Evolutionary conservation across 1,139 yeast genomes (phyloP).

Genomic region (Diutina ranongensis): DNA sequence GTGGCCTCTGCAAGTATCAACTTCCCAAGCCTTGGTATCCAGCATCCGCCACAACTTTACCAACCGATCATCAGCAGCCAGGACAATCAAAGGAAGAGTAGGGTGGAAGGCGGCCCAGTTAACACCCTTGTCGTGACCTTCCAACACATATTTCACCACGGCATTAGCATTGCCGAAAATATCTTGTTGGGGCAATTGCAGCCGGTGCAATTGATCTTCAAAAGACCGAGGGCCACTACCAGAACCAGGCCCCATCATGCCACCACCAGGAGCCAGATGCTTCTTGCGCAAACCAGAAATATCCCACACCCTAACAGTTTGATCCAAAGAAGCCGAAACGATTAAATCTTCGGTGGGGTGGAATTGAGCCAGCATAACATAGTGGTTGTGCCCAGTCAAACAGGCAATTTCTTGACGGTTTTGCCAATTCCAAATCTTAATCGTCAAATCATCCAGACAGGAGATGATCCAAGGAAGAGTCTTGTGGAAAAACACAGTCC

Average conservation of each 20-base stretch:
- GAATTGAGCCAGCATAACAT: slow-evolving; percentile 96
- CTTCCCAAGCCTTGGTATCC: slow-evolving; percentile 98
- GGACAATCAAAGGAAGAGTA: slow-evolving; percentile 84
- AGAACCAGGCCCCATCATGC: slow-evolving; percentile 25
- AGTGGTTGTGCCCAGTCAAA: slow-evolving; percentile 95
- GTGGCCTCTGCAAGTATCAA: slow-evolving; percentile 97
- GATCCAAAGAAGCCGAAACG: slow-evolving; percentile 93
- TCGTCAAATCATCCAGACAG: slow-evolving; percentile 96
- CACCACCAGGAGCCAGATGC: slow-evolving; percentile 56
- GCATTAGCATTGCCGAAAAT: slow-evolving; percentile 92
- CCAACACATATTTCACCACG: slow-evolving; percentile 87
- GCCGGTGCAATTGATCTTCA: slow-evolving; percentile 73
- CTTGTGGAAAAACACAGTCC: slow-evolving; percentile 91
- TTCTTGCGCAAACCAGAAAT: slow-evolving; percentile 90
- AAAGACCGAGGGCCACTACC: slow-evolving; percentile 36
- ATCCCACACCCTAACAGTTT: slow-evolving; percentile 99
- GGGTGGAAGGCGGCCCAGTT: slow-evolving; percentile 99
- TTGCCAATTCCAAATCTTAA: slow-evolving; percentile 99
- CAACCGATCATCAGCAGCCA: slow-evolving; percentile 94
- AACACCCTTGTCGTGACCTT: slow-evolving; percentile 98
- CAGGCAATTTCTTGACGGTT: slow-evolving; percentile 96
- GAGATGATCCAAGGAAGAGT: slow-evolving; percentile 97
- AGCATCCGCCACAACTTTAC: slow-evolving; percentile 97
- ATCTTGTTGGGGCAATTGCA: slow-evolving; percentile 73
- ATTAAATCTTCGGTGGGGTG: slow-evolving; percentile 92